Conservation (phyloP, 2,329 filamentous ascomycete genomes). For the Fusarium sarcochroum region DNA sequence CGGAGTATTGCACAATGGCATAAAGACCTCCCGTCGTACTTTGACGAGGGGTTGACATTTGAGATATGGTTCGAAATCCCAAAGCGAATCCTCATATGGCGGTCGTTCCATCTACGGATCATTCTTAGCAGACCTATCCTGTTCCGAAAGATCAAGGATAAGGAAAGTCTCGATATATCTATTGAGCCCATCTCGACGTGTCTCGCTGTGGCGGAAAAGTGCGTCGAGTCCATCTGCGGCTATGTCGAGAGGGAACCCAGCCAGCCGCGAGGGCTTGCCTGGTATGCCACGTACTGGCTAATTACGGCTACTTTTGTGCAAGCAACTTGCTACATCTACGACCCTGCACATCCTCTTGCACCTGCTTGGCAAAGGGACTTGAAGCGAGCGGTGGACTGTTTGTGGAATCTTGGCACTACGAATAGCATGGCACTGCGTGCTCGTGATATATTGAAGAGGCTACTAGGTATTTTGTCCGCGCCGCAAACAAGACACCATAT, state of each 20-base stretch:
- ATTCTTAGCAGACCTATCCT: conserved; percentile 31
- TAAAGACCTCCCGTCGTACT: no score
- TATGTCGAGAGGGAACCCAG: conserved; percentile 9
- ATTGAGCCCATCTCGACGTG: no score
- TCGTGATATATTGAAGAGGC: no score
- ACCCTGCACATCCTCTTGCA: conserved; percentile 22
- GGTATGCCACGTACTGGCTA: conserved; percentile 39
- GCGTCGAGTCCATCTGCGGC: conserved; percentile 15
- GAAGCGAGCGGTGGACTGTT: not conserved
- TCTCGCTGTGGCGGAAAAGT: no score
- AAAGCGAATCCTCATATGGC: conserved; percentile 33
- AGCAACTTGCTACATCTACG: conserved; percentile 33
- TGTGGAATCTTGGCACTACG: no score
- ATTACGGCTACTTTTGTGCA: conserved; percentile 38
- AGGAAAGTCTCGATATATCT: no score
- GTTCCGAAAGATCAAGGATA: not conserved
- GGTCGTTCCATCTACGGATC: conserved; percentile 33
- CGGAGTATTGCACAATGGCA: no score
- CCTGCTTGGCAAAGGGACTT: conserved; percentile 27
- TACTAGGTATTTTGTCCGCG: no score
- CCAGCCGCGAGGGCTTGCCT: conserved; percentile 23
- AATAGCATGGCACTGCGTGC: no score
- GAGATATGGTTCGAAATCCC: conserved; percentile 25
- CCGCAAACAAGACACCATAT: no score
- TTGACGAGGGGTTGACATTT: no score